A percentile compares a stretch with the other conserved stretches of the same genome.
Evolutionary conservation across 108 stramenopile species (phyloP).

Genomic region (Aurantiochytrium sp.): DNA sequence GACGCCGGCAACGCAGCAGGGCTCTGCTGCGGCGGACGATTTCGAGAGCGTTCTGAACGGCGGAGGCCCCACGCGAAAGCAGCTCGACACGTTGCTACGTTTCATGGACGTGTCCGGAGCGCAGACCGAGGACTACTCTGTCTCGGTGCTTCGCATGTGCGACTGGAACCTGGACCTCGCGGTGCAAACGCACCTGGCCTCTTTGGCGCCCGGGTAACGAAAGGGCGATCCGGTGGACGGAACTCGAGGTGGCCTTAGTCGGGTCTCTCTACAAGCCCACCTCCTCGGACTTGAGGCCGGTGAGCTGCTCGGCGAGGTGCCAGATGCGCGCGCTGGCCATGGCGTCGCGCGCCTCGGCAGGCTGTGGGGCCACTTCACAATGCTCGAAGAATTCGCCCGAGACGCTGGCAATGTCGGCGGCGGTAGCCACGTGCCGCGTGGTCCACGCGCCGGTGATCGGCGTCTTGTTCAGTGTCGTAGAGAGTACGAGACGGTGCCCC

Average conservation of each 20-base stretch:
- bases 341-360: background rate
- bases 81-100: slow-evolving; percentile 4
- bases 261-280: background rate
- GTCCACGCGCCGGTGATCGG: background rate
- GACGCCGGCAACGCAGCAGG: background rate
- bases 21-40: background rate
- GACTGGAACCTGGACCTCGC: slow-evolving; percentile 21
- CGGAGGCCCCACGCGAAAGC: background rate
- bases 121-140: background rate
- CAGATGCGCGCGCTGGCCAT: background rate
- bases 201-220: background rate
- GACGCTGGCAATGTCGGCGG: background rate
- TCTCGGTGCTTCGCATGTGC: slow-evolving; percentile 6
- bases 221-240: background rate
- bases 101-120: background rate
- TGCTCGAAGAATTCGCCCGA: background rate
- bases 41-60: background rate
- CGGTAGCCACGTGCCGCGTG: background rate
- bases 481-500: background rate
- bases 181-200: background rate
- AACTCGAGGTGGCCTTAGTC: too few relatives aligned
- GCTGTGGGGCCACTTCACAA: background rate
- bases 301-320: background rate
- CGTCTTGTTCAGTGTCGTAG: background rate
- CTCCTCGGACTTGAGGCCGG: background rate